These are phyloP conservation scores for Choiromyces venosus DNA, from an alignment of 495 filamentous ascomycete genomes.

Conservation along the genomic window DNA sequence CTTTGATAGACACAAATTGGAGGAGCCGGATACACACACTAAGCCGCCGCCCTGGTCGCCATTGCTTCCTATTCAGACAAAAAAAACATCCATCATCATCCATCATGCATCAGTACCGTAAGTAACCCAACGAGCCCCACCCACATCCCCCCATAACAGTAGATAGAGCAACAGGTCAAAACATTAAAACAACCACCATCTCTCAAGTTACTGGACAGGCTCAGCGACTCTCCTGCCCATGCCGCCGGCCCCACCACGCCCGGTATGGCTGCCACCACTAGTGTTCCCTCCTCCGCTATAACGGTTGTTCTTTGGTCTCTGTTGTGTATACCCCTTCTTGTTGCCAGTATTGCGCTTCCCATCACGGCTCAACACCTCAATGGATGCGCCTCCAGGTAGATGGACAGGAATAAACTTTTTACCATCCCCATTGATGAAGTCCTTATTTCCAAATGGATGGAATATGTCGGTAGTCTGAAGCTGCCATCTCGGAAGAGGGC, in stretches of 20 bases:
- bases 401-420: slow-evolving; percentile 35
- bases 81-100: slow-evolving; percentile 6
- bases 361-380: slow-evolving; percentile 27
- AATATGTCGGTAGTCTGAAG: slow-evolving; percentile 27
- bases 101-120: slow-evolving; percentile 10
- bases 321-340: background rate
- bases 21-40: background rate
- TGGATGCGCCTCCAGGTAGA: slow-evolving; percentile 27
- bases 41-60: background rate
- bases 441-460: slow-evolving; percentile 24
- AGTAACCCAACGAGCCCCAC: slow-evolving; percentile 10
- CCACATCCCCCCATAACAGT: slow-evolving; percentile 4
- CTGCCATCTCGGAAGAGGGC: background rate
- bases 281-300: background rate
- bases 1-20: background rate
- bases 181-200: background rate
- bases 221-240: slow-evolving; percentile 24
- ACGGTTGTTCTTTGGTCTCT: slow-evolving; percentile 5
- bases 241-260: slow-evolving; percentile 14
- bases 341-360: slow-evolving; percentile 12
- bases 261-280: slow-evolving; percentile 22
- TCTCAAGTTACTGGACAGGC: slow-evolving; percentile 10
- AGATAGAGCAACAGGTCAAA: background rate
- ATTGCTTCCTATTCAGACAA: slow-evolving; percentile 19
- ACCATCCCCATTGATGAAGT: slow-evolving; percentile 35